Evolutionary conservation across 1,284 basidiomycete genomes (phyloP).

Genomic region (Thelephora terrestris): DNA sequence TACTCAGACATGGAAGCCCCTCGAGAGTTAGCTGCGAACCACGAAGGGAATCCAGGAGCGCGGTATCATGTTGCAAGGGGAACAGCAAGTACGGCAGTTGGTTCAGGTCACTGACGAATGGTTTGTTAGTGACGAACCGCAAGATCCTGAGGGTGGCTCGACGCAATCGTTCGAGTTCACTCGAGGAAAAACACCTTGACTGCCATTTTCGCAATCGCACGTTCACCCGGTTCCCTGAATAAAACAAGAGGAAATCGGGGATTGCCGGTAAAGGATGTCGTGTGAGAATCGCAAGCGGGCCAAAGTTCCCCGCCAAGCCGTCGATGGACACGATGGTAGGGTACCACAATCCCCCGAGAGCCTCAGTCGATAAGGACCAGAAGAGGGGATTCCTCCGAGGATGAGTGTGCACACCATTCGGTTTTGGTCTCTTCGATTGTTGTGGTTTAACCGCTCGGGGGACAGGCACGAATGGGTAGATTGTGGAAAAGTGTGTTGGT

Average conservation of each 20-base stretch:
- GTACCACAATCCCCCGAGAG: constrained; percentile 31
- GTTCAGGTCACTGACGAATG: constrained; percentile 40
- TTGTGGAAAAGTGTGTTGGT: too few relatives aligned
- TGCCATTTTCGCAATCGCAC: constrained; percentile 17
- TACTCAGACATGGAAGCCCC: constrained; percentile 28
- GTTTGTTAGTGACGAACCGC: constrained; percentile 57
- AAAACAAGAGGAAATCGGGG: constrained; percentile 46
- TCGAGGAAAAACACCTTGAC: constrained; percentile 36
- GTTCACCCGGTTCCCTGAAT: constrained; percentile 34
- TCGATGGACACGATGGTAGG: constrained; percentile 41
- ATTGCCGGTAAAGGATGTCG: constrained; percentile 52
- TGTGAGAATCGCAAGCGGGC: constrained; percentile 57
- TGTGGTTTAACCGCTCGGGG: constrained; percentile 5
- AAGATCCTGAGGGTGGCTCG: constrained; percentile 53
- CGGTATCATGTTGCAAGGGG: constrained; percentile 37
- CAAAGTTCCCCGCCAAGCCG: constrained; percentile 23
- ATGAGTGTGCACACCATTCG: constrained; percentile 41
- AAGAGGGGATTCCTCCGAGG: constrained; percentile 47
- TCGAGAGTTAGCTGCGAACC: constrained; percentile 10
- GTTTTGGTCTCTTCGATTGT: constrained; percentile 17
- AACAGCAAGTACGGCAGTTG: constrained; percentile 55
- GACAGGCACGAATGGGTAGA: constrained; percentile 1
- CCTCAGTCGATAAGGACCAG: constrained; percentile 38
- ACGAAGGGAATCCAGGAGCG: constrained; percentile 12
- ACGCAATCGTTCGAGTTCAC: constrained; percentile 41